Evolutionary conservation across 2,329 filamentous ascomycete genomes (phyloP), one percentile per base, ranked within the genome.

Genomic region (Alternaria sp.): DNA sequence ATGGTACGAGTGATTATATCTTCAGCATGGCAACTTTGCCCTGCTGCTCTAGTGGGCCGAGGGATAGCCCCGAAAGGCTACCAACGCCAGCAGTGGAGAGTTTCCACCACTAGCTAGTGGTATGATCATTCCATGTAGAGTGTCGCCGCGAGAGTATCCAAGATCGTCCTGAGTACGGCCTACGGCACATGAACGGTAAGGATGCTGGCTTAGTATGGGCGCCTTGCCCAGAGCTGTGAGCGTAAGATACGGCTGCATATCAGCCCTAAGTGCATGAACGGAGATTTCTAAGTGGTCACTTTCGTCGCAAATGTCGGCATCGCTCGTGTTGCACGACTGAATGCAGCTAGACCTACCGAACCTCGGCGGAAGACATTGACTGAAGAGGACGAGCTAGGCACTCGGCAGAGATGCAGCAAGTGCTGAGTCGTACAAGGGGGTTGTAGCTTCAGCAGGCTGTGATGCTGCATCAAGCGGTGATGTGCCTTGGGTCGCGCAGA

Each of bases 1-100:
- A 65, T 72, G 54, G 57, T 64, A 71, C 64, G 59, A 62, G 48
- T 50, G 57, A 59, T 65, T 62, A 65, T 66, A 66, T 60, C 59
- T 34, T 58, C 50, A 62, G 57, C 43, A 52, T 65, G 53, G 30
- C 56, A 60, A 36, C 52, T 59, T 53, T 62, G 57, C 50, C 58
- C 54, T 66, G 32, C 44, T 49, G 52, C 52, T 49, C 54, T 57
- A 63, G 57, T 56, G 51, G 60, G 52, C 51, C 60, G 55, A 70
- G 66, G 41, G 48, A 46, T 56, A 54, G 54, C 20, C 41, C 60
- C 58, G 57, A 50, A 43, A 57, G 46, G 52, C 57, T 45, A 55
- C 46, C 54, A 54, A 50, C 55, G 62, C 59, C 57, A 66, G 59
- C 36, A 63, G 65, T 70, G 61, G 60, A 70, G 53, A 65, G 58